Percentiles rank a stretch among this genome's conserved stretches.
phyloP scores from a whole-genome alignment of 2,329 filamentous ascomycete species.

The Colletotrichum sp. region DNA sequence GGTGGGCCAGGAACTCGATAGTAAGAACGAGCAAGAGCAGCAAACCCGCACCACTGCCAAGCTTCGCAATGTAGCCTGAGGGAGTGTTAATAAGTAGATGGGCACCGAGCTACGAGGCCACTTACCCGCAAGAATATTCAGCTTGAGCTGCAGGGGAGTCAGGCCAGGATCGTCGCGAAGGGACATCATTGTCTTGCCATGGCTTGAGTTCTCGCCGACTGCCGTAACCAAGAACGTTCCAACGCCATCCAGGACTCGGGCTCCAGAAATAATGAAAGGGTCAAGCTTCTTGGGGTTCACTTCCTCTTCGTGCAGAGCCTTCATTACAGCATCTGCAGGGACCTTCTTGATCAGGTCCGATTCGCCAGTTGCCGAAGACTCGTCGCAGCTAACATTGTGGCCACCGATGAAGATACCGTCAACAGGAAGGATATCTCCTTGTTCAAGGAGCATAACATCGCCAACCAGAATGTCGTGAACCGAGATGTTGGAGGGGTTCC shows the following conservation, averaged over 20 bases:
- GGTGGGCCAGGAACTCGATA: slow-evolving; percentile 23
- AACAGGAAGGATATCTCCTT: slow-evolving; percentile 74
- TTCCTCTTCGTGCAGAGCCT: slow-evolving; percentile 55
- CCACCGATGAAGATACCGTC: slow-evolving; percentile 71
- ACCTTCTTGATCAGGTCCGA: slow-evolving; percentile 76
- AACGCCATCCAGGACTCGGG: slow-evolving; percentile 65
- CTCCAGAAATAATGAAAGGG: slow-evolving; percentile 83
- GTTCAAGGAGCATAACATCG: slow-evolving; percentile 76
- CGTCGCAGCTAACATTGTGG: slow-evolving; percentile 65
- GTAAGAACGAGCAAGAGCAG: slow-evolving; percentile 23
- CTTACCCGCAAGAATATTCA: slow-evolving; percentile 25
- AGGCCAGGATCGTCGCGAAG: slow-evolving; percentile 24
- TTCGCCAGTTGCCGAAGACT: slow-evolving; percentile 77
- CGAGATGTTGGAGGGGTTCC: slow-evolving; percentile 71
- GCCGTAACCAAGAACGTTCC: slow-evolving; percentile 25
- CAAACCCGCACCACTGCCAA: slow-evolving; percentile 24
- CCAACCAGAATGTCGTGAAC: slow-evolving; percentile 76
- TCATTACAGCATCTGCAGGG: slow-evolving; percentile 61
- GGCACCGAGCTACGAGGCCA: neutral
- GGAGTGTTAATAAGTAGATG: neutral
- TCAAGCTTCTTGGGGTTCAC: slow-evolving; percentile 61
- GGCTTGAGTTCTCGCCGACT: slow-evolving; percentile 24
- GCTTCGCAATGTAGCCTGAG: slow-evolving; percentile 26
- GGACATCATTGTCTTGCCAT: slow-evolving; percentile 26
- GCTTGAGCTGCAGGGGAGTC: slow-evolving; percentile 25